Conservation (phyloP, 441 rosid species). For the Erodium texanum region DNA sequence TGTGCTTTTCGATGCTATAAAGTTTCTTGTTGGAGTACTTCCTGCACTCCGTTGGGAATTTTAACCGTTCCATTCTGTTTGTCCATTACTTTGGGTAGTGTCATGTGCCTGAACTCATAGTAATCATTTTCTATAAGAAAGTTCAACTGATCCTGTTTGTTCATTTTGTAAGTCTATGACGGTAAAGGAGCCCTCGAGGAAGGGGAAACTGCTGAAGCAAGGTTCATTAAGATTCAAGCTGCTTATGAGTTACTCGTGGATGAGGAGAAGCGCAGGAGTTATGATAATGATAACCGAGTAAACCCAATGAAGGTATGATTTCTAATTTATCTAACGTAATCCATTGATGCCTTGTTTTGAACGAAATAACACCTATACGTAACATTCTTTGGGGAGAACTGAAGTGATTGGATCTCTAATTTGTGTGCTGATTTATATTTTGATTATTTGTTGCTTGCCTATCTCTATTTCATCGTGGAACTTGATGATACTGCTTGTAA, state of each 20-base stretch:
- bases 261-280: slow-evolving; percentile 56
- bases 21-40: too few relatives aligned
- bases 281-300: slow-evolving; percentile 69
- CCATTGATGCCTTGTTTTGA: not conserved
- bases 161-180: slow-evolving; percentile 56
- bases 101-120: not conserved
- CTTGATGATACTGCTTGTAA: not conserved
- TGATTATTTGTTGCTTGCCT: not conserved
- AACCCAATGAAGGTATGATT: slow-evolving; percentile 82
- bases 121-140: not conserved
- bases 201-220: slow-evolving; percentile 91
- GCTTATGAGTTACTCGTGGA: slow-evolving; percentile 92
- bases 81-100: not conserved
- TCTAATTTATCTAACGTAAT: not conserved
- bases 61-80: not conserved
- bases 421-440: not conserved
- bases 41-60: not conserved
- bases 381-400: not conserved
- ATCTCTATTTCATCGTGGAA: not conserved
- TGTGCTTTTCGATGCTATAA: not conserved
- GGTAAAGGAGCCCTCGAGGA: slow-evolving; percentile 87
- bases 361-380: not conserved
- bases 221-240: slow-evolving; percentile 97
- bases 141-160: slow-evolving; percentile 20
- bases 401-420: not conserved